These are phyloP conservation scores for Quercus lobata DNA, from an alignment of 331 rosid genomes.

Conservation along the genomic window DNA sequence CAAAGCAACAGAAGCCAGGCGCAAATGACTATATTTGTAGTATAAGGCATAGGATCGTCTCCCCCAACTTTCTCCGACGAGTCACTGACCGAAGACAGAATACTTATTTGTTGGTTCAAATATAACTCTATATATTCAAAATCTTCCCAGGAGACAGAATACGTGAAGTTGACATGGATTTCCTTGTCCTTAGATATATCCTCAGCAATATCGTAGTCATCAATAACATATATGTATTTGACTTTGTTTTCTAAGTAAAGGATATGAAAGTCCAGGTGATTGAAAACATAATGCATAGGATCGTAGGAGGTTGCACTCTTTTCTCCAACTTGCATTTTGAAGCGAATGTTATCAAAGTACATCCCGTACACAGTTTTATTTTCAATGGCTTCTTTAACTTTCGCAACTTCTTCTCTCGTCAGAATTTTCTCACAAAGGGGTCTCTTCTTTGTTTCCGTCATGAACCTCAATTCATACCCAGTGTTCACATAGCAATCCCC, in stretches of 20 bases:
- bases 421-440: slow-evolving; percentile 3
- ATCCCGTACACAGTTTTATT: not conserved
- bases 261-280: slow-evolving; percentile 1
- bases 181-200: slow-evolving; percentile 2
- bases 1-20: slow-evolving; percentile 8
- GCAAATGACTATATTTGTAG: not conserved
- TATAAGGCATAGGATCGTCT: too few species aligned
- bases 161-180: not conserved
- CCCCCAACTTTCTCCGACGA: too few species aligned
- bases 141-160: slow-evolving; percentile 14
- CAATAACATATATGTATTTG: not conserved
- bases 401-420: slow-evolving; percentile 3
- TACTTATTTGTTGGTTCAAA: too few species aligned
- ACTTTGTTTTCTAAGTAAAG: slow-evolving; percentile 1
- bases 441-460: not conserved
- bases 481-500: slow-evolving; percentile 13
- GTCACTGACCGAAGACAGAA: too few species aligned
- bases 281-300: not conserved
- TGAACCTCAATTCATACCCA: slow-evolving; percentile 7
- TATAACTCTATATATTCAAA: too few species aligned
- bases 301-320: not conserved
- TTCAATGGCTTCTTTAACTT: not conserved
- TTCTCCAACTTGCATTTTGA: not conserved
- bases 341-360: not conserved
- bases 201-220: not conserved